Evolutionary conservation across 805 yeast species (phyloP).

Genomic region (Isabelozyma heimii): DNA sequence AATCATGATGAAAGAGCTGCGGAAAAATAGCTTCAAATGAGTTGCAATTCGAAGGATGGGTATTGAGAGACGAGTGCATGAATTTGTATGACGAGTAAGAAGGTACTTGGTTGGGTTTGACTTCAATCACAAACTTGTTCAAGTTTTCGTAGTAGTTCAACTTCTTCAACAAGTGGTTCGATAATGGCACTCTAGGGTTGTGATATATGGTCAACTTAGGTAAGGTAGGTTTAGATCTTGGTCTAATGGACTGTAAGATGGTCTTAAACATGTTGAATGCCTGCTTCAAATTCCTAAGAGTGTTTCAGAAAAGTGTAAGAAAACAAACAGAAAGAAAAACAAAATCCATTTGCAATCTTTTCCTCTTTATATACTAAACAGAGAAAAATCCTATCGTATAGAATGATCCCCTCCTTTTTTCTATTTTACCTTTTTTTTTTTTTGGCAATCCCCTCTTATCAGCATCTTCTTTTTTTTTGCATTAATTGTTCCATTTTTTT

Average conservation of each 20-base stretch:
- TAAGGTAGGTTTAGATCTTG: conserved; percentile 1
- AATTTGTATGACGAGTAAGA: conserved; percentile 23
- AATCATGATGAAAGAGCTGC: not conserved
- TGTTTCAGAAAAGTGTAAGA: no score
- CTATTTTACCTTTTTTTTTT: no score
- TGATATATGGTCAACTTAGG: conserved; percentile 26
- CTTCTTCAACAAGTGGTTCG: conserved; percentile 19
- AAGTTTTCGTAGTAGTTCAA: conserved; percentile 4
- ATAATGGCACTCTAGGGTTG: conserved; percentile 19
- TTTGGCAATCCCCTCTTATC: not conserved
- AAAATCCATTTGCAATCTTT: not conserved
- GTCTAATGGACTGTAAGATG: not conserved
- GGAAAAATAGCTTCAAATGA: conserved; percentile 3
- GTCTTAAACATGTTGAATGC: not conserved
- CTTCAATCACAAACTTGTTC: conserved; percentile 16
- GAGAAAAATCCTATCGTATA: not conserved
- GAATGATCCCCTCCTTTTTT: not conserved
- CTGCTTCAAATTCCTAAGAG: not conserved
- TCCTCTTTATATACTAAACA: not conserved
- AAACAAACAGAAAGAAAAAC: not conserved
- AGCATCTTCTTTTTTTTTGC: not conserved
- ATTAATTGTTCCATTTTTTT: not conserved
- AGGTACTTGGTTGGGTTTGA: conserved; percentile 14
- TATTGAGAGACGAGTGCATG: conserved; percentile 22
- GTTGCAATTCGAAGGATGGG: conserved; percentile 22